Conservation (phyloP, 352 stramenopile genomes). For the Phytophthora sansomeana region DNA sequence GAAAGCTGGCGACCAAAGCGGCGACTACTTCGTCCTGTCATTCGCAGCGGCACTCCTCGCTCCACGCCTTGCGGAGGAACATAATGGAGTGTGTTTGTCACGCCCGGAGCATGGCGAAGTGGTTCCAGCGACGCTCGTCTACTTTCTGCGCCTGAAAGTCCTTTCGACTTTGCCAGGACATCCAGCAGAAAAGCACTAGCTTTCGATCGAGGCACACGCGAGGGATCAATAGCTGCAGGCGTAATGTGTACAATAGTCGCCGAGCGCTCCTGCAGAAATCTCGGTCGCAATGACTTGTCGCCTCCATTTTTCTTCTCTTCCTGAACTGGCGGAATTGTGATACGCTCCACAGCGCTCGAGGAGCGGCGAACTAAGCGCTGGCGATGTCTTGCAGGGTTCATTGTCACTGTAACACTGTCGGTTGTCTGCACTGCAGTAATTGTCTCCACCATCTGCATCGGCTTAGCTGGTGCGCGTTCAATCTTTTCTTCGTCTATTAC, state of each 20-base stretch:
- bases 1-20: constrained; percentile 23
- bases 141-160: constrained; percentile 23
- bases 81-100: constrained; percentile 43
- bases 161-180: constrained; percentile 52
- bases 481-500: constrained; percentile 25
- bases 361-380: constrained; percentile 20
- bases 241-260: constrained; percentile 53
- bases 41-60: constrained; percentile 41
- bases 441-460: background rate
- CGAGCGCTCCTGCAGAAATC: constrained; percentile 65
- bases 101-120: constrained; percentile 13
- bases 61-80: constrained; percentile 30
- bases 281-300: constrained; percentile 49
- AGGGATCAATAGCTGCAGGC: background rate
- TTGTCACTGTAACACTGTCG: constrained; percentile 2
- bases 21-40: constrained; percentile 16
- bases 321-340: background rate
- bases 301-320: constrained; percentile 31
- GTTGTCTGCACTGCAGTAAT: background rate
- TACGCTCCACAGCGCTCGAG: constrained; percentile 16
- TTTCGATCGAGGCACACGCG: constrained; percentile 54
- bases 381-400: constrained; percentile 5
- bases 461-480: background rate
- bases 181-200: constrained; percentile 63
- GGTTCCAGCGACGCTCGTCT: constrained; percentile 29